phyloP scores from a whole-genome alignment of 202 grass and related monocot genomes.

The Panicum hallii region DNA sequence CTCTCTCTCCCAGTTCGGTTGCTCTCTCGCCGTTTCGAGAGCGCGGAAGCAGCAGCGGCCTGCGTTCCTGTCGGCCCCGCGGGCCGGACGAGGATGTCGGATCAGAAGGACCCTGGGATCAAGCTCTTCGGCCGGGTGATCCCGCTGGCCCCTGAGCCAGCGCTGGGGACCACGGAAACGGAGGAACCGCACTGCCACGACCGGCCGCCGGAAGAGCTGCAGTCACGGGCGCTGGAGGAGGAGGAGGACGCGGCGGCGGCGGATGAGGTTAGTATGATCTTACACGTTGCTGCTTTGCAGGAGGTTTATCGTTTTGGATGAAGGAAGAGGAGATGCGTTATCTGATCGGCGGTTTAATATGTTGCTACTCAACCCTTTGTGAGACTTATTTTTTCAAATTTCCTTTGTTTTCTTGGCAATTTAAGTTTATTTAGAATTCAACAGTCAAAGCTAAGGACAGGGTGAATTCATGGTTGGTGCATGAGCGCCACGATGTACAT shows the following conservation, averaged over 20 bases:
- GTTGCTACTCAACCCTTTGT: not conserved
- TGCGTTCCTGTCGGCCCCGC: constrained; percentile 35
- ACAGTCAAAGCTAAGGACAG: not conserved
- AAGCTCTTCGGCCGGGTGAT: constrained; percentile 83
- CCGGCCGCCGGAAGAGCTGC: not conserved
- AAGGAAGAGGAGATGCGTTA: not conserved
- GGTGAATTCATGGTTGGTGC: constrained; percentile 3
- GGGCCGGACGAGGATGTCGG: constrained; percentile 59
- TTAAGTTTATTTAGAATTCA: constrained; percentile 6
- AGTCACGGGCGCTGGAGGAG: not conserved
- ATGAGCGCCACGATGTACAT: not conserved
- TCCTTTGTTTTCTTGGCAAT: not conserved
- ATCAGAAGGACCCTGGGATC: constrained; percentile 72
- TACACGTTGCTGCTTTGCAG: not conserved
- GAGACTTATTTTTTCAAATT: not conserved
- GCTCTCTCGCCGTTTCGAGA: constrained; percentile 27
- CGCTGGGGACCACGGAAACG: constrained; percentile 24
- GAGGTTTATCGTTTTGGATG: not conserved
- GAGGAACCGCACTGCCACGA: not conserved
- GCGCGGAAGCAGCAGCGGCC: not conserved
- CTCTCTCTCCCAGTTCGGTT: constrained; percentile 29
- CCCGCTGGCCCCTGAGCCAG: constrained; percentile 41
- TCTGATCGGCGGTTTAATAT: not conserved
- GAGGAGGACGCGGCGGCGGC: not conserved
- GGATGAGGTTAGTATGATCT: constrained; percentile 48